phyloP scores from a whole-genome alignment of 2,329 filamentous ascomycete species.

The Drechslerella stenobrocha region DNA sequence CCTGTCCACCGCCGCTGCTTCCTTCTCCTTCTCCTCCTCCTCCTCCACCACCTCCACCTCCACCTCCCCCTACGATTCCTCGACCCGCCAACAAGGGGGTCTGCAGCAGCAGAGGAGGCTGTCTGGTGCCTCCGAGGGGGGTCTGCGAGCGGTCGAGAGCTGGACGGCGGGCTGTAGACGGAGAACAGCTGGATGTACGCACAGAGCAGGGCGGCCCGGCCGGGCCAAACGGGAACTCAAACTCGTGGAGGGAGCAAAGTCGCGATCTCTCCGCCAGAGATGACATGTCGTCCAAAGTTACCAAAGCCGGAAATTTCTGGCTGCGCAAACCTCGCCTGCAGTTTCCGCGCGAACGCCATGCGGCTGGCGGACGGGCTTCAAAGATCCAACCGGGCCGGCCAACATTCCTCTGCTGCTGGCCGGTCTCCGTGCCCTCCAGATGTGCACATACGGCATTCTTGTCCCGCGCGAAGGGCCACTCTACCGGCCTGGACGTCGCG shows the following conservation, averaged over 20 bases:
- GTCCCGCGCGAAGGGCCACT: background rate
- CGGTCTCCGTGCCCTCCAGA: too few species aligned
- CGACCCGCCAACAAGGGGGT: too few species aligned
- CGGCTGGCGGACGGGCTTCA: too few species aligned
- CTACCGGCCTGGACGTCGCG: background rate
- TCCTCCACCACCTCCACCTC: slow-evolving; percentile 3
- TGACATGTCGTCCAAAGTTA: slow-evolving; percentile 49
- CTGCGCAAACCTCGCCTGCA: slow-evolving; percentile 35
- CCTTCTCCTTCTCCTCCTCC: background rate
- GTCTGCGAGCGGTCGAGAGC: slow-evolving; percentile 8
- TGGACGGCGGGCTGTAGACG: slow-evolving; percentile 2
- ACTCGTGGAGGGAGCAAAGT: slow-evolving; percentile 31
- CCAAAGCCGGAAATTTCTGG: slow-evolving; percentile 48
- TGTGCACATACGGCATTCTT: too few species aligned
- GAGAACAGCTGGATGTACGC: slow-evolving; percentile 12
- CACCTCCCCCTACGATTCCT: too few species aligned
- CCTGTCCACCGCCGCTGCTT: background rate
- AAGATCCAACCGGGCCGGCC: too few species aligned
- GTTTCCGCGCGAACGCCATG: too few species aligned
- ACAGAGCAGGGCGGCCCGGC: slow-evolving; percentile 41
- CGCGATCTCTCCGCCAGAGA: slow-evolving; percentile 43
- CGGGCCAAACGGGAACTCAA: slow-evolving; percentile 34
- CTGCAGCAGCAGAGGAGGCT: slow-evolving; percentile 1
- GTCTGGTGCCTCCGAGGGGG: background rate
- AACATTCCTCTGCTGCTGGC: slow-evolving; percentile 11